Evolutionary conservation across 805 yeast genomes (phyloP), one percentile per base, ranked within the genome.

Genomic region (Lipomyces japonicus): DNA sequence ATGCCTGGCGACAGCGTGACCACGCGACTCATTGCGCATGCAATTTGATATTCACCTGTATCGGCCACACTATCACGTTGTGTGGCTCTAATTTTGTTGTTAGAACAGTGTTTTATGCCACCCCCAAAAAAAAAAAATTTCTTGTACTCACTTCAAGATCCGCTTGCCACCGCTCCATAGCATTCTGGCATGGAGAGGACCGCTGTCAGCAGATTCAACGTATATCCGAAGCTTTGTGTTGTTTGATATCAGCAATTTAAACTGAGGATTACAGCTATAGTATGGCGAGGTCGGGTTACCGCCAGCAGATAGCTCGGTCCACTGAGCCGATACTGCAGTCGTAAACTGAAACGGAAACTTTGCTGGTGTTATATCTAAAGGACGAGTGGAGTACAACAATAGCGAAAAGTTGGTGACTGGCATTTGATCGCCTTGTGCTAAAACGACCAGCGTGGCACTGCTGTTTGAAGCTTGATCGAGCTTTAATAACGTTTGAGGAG

Each of bases 231-330:
- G 10, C 4, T 25, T 21, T 7, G 42, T 36, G 26, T 45, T 44
- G 24, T 37, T 28, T 5, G 31, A n/a, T n/a, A 54, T 50, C 21
- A 10, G 23, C 10, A 54, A 28, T 24, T 43, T 46, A 30, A 36
- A 54, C 39, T 54, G 58, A 18, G 58, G 58, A 30, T 54, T 54
- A 35, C 39, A 40, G 23, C 26, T 21, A 36, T 35, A 54, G n/a
- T 48, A 38, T 9, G 57, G 42, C 2, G 44, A 36, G 2, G 34
- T 5, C 5, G 46, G 34, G 35, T 41, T 54, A 6, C 58, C 58
- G n/a, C 58, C 58, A 3, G 57, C 46, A n/a, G 58, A 31, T 10
- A 48, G 36, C 26, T 51, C 57, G 0, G 57, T 54, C 58, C 58
- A 54, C 28, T 51, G 46, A 6, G 53, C 53, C n/a, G 24, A 18